phyloP scores from a whole-genome alignment of 2,329 filamentous ascomycete species.

The Fusarium sp. region DNA sequence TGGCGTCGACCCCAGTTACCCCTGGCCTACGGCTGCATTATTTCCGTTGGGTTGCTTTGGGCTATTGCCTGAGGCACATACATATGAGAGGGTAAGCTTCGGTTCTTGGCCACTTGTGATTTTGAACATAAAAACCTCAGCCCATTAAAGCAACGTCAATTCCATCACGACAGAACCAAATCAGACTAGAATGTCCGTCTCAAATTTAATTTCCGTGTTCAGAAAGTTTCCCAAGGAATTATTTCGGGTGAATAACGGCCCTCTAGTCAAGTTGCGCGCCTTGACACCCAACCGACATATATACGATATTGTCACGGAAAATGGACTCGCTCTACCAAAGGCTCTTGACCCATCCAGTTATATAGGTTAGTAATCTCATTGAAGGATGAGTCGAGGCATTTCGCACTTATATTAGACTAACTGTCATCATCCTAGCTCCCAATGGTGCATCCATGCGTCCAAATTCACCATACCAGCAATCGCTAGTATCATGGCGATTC shows the following conservation, averaged over 20 bases:
- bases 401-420: not conserved
- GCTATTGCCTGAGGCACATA: not conserved
- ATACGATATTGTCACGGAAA: slow-evolving; percentile 5
- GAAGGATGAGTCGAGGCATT: not conserved
- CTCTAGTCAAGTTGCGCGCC: not conserved
- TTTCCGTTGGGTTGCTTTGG: too few species aligned
- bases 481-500: slow-evolving; percentile 22
- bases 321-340: slow-evolving; percentile 7
- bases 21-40: too few species aligned
- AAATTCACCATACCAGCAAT: slow-evolving; percentile 31
- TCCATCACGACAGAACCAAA: not conserved
- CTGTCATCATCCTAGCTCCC: slow-evolving; percentile 15
- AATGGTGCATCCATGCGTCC: slow-evolving; percentile 38
- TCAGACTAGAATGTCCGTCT: not conserved
- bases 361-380: not conserved
- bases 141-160: not conserved
- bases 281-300: not conserved
- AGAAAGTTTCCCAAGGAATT: slow-evolving; percentile 6
- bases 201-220: not conserved
- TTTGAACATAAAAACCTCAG: not conserved
- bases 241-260: slow-evolving; percentile 10
- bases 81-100: not conserved
- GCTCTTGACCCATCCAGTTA: slow-evolving; percentile 6
- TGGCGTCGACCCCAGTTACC: too few species aligned
- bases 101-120: not conserved